A percentile compares a stretch with the other conserved stretches of the same genome.
Conservation (phyloP, 345 rosid species). For the Dipteronia dyeriana region DNA sequence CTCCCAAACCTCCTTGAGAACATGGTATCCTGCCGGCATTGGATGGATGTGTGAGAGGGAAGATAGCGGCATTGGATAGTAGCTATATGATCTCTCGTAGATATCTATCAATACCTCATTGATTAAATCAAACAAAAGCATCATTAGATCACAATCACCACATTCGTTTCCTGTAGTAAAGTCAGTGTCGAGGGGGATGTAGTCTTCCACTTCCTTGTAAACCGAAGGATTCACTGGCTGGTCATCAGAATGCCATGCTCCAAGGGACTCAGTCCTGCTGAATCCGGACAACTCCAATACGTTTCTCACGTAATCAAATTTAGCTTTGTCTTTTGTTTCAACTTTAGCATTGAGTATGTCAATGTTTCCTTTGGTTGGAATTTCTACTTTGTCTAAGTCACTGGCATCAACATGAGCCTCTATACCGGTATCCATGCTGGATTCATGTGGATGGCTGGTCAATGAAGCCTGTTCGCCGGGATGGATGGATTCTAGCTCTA, state of each 20-base stretch:
- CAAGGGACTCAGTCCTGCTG: conserved; percentile 45
- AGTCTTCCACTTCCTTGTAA: conserved; percentile 53
- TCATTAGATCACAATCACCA: conserved; percentile 42
- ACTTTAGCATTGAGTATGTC: conserved; percentile 30
- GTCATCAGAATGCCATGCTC: conserved; percentile 64
- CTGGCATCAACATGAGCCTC: conserved; percentile 1
- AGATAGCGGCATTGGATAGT: conserved; percentile 57
- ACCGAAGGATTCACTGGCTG: conserved; percentile 65
- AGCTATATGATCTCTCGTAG: conserved; percentile 57
- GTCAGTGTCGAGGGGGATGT: conserved; percentile 46
- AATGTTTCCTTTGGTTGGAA: conserved; percentile 8
- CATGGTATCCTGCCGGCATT: conserved; percentile 57
- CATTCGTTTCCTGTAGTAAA: conserved; percentile 38
- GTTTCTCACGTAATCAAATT: conserved; percentile 67
- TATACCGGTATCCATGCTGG: conserved; percentile 8
- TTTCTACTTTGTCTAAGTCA: conserved; percentile 11
- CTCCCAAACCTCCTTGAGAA: conserved; percentile 74
- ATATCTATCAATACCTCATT: conserved; percentile 67
- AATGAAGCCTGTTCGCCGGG: not conserved
- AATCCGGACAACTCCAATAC: conserved; percentile 74
- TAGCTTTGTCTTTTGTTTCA: conserved; percentile 44
- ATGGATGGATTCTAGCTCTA: not conserved
- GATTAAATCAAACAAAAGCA: conserved; percentile 62
- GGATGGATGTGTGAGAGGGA: conserved; percentile 49
- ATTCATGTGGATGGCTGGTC: conserved; percentile 13